phyloP scores from a whole-genome alignment of 768 basidiomycete genomes.

The Kwoniella europaea region DNA sequence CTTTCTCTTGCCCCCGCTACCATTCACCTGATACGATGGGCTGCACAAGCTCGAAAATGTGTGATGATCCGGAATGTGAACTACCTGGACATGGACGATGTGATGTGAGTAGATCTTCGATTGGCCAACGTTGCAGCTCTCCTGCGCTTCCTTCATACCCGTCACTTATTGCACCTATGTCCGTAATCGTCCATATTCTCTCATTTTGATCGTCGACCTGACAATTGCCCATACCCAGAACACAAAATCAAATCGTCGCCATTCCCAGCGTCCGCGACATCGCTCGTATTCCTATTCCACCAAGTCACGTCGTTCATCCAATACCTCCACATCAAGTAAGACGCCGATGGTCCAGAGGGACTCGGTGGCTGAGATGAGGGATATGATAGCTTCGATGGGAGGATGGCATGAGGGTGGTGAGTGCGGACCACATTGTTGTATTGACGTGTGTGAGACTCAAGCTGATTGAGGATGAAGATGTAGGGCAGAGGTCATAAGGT shows the following conservation, averaged over 20 bases:
- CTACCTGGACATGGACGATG: constrained; percentile 5
- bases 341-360: constrained; percentile 17
- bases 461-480: neutral
- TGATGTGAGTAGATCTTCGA: neutral
- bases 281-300: constrained; percentile 1
- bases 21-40: neutral
- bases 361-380: constrained; percentile 28
- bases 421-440: neutral
- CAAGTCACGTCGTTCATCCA: neutral
- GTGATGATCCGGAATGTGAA: constrained; percentile 14
- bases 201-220: neutral
- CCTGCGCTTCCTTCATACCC: too few relatives aligned
- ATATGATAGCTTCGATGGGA: constrained; percentile 28
- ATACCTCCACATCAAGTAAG: neutral
- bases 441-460: too few relatives aligned
- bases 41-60: constrained; percentile 3
- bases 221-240: neutral
- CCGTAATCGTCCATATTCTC: too few relatives aligned
- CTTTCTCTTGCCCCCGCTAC: neutral
- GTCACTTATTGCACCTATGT: too few relatives aligned
- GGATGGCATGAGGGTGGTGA: constrained; percentile 36
- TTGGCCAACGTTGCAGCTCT: too few relatives aligned
- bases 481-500: neutral
- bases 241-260: neutral
- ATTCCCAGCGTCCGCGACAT: neutral